Evolutionary conservation across 169 alveolate genomes (phyloP).

Genomic region (Toxoplasma gondii): DNA sequence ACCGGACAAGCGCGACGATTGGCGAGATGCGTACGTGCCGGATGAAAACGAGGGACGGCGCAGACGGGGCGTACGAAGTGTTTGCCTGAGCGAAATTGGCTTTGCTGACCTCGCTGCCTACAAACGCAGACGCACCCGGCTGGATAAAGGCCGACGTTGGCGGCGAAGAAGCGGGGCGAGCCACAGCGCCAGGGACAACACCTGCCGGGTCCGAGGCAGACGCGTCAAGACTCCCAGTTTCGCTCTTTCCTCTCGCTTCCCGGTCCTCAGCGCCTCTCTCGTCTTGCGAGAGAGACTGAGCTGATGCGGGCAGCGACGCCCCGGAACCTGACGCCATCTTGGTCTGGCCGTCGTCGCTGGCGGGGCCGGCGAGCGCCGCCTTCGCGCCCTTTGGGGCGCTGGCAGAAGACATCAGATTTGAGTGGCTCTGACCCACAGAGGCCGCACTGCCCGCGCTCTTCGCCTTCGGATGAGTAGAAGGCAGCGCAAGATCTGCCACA

Average conservation of each 20-base stretch:
- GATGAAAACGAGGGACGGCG: slow-evolving; percentile 41
- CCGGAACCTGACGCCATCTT: background rate
- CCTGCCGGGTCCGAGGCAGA: background rate
- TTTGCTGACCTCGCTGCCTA: background rate
- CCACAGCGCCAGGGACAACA: background rate
- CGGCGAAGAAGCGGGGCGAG: background rate
- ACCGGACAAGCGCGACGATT: slow-evolving; percentile 53
- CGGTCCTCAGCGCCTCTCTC: background rate
- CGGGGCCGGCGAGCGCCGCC: slow-evolving; percentile 5
- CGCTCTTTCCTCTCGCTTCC: background rate
- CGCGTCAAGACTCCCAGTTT: background rate
- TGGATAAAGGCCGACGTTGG: background rate
- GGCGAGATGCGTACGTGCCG: slow-evolving; percentile 65
- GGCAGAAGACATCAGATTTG: background rate
- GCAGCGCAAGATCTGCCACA: slow-evolving; percentile 39
- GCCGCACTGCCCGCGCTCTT: background rate
- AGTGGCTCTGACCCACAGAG: background rate
- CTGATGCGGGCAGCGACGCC: slow-evolving; percentile 33
- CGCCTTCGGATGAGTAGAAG: background rate
- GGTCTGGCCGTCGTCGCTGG: background rate
- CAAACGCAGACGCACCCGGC: no score
- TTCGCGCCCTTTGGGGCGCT: background rate
- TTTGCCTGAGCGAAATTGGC: background rate
- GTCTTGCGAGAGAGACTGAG: background rate
- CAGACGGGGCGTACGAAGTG: background rate